A percentile compares a stretch with the other conserved stretches of the same genome.
phyloP scores from a whole-genome alignment of 495 filamentous ascomycete genomes.

The Aspergillus steynii region DNA sequence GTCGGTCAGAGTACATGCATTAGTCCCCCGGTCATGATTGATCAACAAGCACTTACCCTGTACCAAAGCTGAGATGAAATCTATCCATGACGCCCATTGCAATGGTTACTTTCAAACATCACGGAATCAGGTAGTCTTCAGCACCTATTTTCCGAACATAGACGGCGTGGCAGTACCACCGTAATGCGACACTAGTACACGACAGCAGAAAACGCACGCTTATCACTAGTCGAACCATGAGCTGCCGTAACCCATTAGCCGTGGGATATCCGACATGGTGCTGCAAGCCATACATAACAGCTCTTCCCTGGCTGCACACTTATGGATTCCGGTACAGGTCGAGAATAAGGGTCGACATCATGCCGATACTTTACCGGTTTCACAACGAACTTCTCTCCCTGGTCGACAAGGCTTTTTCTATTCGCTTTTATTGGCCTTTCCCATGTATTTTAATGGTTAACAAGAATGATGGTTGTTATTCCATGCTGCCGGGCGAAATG shows the following conservation, averaged over 20 bases:
- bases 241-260: conserved; percentile 20
- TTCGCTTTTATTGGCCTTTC: too few species aligned
- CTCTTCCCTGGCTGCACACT: too few species aligned
- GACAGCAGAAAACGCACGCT: conserved; percentile 14
- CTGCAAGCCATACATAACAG: too few species aligned
- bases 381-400: too few species aligned
- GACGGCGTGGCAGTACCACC: conserved; percentile 11
- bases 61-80: conserved; percentile 17
- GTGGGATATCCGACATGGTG: conserved; percentile 19
- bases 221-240: conserved; percentile 17
- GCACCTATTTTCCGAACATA: conserved; percentile 12
- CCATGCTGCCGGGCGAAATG: too few species aligned
- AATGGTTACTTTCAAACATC: conserved; percentile 13
- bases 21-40: too few species aligned
- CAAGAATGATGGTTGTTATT: too few species aligned
- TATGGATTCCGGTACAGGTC: too few species aligned
- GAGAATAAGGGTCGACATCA: too few species aligned
- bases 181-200: conserved; percentile 12
- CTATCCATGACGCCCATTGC: conserved; percentile 22
- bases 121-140: conserved; percentile 19
- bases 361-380: too few species aligned
- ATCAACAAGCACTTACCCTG: conserved; percentile 16
- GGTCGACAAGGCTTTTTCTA: too few species aligned
- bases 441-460: too few species aligned
- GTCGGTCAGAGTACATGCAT: conserved; percentile 23